A percentile compares a stretch with the other conserved stretches of the same genome.
phyloP scores from a whole-genome alignment of 2,329 filamentous ascomycete genomes.

The Alternaria triticimaculans region DNA sequence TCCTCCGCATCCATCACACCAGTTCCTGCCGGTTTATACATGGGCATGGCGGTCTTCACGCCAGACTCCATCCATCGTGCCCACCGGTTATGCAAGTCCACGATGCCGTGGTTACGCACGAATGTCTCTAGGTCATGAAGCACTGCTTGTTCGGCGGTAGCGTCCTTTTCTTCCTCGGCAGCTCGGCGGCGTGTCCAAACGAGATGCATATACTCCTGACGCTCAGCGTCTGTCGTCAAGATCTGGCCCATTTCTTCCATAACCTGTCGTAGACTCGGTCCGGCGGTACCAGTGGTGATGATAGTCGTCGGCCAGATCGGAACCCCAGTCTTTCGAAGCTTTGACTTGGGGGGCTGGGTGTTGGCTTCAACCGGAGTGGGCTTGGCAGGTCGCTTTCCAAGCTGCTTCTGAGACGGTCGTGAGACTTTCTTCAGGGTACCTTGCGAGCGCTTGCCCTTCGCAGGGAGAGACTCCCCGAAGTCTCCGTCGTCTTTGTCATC shows the following conservation, averaged over 20 bases:
- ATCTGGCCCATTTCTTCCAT: not conserved
- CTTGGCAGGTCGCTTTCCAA: not conserved
- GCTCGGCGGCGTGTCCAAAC: not conserved
- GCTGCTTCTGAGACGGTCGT: not conserved
- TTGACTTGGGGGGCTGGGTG: not conserved
- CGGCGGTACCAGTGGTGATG: not conserved
- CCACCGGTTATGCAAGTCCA: not conserved
- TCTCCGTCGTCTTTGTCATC: not conserved
- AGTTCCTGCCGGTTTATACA: not conserved
- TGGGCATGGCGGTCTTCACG: not conserved
- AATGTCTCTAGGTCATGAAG: not conserved
- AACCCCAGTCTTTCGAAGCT: not conserved
- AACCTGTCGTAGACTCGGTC: not conserved
- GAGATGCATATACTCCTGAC: not conserved
- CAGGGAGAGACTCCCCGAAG: not conserved
- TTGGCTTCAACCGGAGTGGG: not conserved
- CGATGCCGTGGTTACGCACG: not conserved
- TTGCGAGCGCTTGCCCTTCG: not conserved
- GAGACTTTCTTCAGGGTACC: not conserved
- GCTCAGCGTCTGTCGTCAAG: not conserved
- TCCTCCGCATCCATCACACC: not conserved
- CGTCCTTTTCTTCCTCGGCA: not conserved
- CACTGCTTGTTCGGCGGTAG: not conserved
- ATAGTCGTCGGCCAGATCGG: not conserved
- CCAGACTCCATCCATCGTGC: not conserved